Evolutionary conservation across 1,284 basidiomycete species (phyloP).

Genomic region (Anthracocystis walkeri): DNA sequence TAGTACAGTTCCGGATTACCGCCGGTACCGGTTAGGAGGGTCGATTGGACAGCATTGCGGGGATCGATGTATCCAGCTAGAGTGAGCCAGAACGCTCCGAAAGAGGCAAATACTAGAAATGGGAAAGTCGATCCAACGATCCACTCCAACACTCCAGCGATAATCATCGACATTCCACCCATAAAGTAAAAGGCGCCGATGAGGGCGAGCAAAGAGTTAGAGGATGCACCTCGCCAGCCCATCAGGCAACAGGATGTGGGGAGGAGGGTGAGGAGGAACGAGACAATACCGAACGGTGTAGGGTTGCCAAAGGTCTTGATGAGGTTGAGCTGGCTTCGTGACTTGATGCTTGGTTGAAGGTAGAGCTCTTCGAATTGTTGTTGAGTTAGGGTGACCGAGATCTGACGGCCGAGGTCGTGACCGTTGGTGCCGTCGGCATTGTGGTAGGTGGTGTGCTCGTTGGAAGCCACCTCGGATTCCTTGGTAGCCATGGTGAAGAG

Average conservation of each 20-base stretch:
- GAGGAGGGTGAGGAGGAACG: slow-evolving; percentile 49
- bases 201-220: slow-evolving; percentile 42
- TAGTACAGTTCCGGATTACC: slow-evolving; percentile 29
- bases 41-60: slow-evolving; percentile 19
- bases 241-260: slow-evolving; percentile 54
- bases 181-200: slow-evolving; percentile 49
- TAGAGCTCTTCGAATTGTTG: slow-evolving; percentile 59
- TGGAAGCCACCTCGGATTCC: slow-evolving; percentile 37
- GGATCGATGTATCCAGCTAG: slow-evolving; percentile 49
- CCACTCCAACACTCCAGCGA: slow-evolving; percentile 44
- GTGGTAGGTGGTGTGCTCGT: slow-evolving; percentile 43
- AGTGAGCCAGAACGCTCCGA: slow-evolving; percentile 54
- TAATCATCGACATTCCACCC: slow-evolving; percentile 40
- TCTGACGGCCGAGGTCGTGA: slow-evolving; percentile 50
- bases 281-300: slow-evolving; percentile 54
- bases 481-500: slow-evolving; percentile 35
- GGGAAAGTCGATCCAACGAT: slow-evolving; percentile 59
- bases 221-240: slow-evolving; percentile 51
- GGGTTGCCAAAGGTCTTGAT: slow-evolving; percentile 60
- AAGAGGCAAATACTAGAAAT: slow-evolving; percentile 51
- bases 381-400: slow-evolving; percentile 53
- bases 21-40: slow-evolving; percentile 29
- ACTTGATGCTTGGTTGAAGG: slow-evolving; percentile 50
- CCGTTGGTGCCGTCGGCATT: slow-evolving; percentile 29
- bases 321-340: slow-evolving; percentile 23